A percentile compares a stretch with the other conserved stretches of the same genome.
phyloP scores from a whole-genome alignment of 1,139 yeast species.

The Candida dubliniensis region DNA sequence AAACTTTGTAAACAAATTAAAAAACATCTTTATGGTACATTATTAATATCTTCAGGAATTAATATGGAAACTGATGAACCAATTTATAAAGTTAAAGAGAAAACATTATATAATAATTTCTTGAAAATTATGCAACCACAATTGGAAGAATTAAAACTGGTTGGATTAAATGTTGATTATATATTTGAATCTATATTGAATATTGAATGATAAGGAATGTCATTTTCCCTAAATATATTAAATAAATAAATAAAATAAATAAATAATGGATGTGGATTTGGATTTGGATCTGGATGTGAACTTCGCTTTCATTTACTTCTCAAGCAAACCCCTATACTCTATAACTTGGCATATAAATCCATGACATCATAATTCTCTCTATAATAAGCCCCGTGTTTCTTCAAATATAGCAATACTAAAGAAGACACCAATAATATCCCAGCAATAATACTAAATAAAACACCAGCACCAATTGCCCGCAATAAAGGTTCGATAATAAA shows the following conservation, averaged over 20 bases:
- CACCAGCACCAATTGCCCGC: constrained; percentile 66
- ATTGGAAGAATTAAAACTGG: constrained; percentile 57
- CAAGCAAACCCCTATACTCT: constrained; percentile 1
- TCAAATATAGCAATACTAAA: constrained; percentile 47
- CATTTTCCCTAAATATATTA: background rate
- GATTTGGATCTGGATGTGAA: too few species aligned
- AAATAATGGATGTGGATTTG: background rate
- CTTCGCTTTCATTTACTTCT: too few species aligned
- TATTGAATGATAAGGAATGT: constrained; percentile 5
- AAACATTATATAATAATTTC: constrained; percentile 40
- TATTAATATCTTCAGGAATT: constrained; percentile 29
- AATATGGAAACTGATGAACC: constrained; percentile 28
- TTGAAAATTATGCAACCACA: constrained; percentile 57
- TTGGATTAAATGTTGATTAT: constrained; percentile 75
- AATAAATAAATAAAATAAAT: constrained; percentile 3
- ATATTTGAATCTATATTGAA: constrained; percentile 41
- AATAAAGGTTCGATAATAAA: constrained; percentile 72
- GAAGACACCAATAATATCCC: constrained; percentile 53
- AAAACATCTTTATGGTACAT: constrained; percentile 68
- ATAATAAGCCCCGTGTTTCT: constrained; percentile 59
- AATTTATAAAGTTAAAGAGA: constrained; percentile 32
- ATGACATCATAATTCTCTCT: constrained; percentile 67
- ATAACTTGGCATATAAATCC: constrained; percentile 50
- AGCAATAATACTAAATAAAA: constrained; percentile 65
- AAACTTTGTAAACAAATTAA: constrained; percentile 60